Evolutionary conservation across 2,329 filamentous ascomycete species (phyloP).

Genomic region (Cordyceps fumosorosea): DNA sequence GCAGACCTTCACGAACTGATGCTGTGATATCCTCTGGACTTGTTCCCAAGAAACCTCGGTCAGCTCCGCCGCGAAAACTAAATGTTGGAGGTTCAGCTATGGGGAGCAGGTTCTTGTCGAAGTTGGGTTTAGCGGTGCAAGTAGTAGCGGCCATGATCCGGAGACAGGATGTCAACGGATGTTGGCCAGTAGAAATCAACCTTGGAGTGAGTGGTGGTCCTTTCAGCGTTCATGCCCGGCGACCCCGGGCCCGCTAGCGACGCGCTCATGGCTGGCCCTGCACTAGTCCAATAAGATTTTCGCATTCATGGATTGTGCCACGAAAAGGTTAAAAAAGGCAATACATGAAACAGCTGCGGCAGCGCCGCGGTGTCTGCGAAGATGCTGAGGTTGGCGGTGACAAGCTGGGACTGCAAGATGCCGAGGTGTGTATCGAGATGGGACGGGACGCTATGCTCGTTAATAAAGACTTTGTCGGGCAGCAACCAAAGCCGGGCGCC

Average conservation of each 20-base stretch:
- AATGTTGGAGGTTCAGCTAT: background rate
- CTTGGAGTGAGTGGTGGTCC: background rate
- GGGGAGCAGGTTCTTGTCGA: background rate
- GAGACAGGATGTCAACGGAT: background rate
- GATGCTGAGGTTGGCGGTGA: background rate
- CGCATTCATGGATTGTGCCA: background rate
- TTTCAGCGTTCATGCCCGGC: background rate
- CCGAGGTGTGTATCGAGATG: background rate
- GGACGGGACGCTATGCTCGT: background rate
- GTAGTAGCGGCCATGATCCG: background rate
- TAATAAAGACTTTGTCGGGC: background rate
- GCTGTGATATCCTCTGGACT: background rate
- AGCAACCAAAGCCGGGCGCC: background rate
- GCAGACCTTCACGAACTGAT: background rate
- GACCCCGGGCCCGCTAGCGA: conserved; percentile 8
- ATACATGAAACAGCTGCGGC: background rate
- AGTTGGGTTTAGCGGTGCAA: background rate
- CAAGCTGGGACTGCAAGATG: background rate
- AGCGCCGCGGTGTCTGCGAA: background rate
- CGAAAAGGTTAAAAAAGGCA: background rate
- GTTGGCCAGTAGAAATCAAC: background rate
- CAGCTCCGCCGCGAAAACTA: background rate
- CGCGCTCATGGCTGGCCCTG: background rate
- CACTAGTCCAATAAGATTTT: conserved; percentile 1
- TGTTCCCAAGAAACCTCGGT: background rate